Evolutionary conservation across 768 basidiomycete species (phyloP), one percentile per base, ranked within the genome.

Genomic region (Boletales sp.): DNA sequence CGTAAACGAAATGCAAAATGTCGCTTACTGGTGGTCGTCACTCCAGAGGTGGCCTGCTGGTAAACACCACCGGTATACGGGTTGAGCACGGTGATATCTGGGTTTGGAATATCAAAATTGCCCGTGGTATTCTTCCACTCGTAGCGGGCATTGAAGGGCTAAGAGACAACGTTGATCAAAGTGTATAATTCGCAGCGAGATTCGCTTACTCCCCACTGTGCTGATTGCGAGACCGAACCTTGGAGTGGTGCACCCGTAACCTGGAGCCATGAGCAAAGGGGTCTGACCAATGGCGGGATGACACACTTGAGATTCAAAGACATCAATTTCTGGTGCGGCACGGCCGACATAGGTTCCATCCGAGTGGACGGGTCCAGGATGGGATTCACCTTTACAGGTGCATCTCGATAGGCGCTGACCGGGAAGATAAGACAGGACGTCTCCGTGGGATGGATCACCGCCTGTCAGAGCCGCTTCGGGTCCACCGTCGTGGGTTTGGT

Each of bases 391-490:
- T 12, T 75, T 68, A 63, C 95, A 97, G 2, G 95, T 97, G 67
- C 95, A 97, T 40, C 87, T 74, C 7, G 89, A 91, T 24, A 97
- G 72, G 46, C 83, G 79, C 64, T 97, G 94, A 12, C 95, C 95
- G 1, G 86, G 89, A 39, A 97, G 85, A 65, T 77, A 97, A 0
- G 90, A 92, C 19, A 97, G 70, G 9, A 72, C 76, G 39, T 74
- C 76, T 46, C 72, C 73, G 41, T 77, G 71, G 18, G 61, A 58
- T 3, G 72, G 60, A 59, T 89, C 87, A 13, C 91, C 91, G 44
- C 76, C 74, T 15, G 70, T 69, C 6, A 77, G 71, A 7, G 90
- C 84, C 4, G 84, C 78, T 11, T 56, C 48, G 1, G 94, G 94
- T 40, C 63, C 63, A 2, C 82, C 84, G 50, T 86, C 78, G 39